Percentiles rank a stretch among this genome's conserved stretches.
Evolutionary conservation across 352 stramenopile genomes (phyloP).

Genomic region (Pythium scleroteichum): DNA sequence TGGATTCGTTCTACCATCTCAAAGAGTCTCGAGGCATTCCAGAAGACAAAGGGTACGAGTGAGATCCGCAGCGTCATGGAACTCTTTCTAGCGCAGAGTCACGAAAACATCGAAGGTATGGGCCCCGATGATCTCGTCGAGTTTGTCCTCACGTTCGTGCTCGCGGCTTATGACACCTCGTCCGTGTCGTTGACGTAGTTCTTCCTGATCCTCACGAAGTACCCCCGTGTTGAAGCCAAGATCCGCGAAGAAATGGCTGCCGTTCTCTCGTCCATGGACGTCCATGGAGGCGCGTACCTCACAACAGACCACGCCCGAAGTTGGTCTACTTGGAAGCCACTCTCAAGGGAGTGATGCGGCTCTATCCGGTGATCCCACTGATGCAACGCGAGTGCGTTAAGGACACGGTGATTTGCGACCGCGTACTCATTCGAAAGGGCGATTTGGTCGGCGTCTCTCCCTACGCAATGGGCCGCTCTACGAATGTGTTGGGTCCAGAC

Average conservation of each 20-base stretch:
- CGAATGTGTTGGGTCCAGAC: conserved; percentile 47
- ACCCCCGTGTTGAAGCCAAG: conserved; percentile 50
- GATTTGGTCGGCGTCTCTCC: conserved; percentile 27
- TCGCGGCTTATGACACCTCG: conserved; percentile 76
- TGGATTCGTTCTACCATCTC: conserved; percentile 46
- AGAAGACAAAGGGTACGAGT: not conserved
- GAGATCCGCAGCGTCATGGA: conserved; percentile 22
- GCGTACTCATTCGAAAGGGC: conserved; percentile 31
- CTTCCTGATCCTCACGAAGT: conserved; percentile 60
- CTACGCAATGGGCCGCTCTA: conserved; percentile 35
- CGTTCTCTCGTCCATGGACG: conserved; percentile 14
- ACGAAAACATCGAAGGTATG: conserved; percentile 25
- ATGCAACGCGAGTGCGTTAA: conserved; percentile 55
- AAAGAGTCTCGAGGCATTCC: conserved; percentile 17
- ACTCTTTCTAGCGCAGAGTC: conserved; percentile 22
- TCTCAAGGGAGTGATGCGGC: conserved; percentile 56
- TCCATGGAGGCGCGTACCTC: conserved; percentile 35
- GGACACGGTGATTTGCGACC: conserved; percentile 46
- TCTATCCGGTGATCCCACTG: conserved; percentile 63
- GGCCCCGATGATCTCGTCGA: conserved; percentile 61
- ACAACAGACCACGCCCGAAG: conserved; percentile 46
- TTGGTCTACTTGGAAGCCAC: conserved; percentile 64
- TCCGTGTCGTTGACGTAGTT: conserved; percentile 71
- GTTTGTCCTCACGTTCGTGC: conserved; percentile 65
- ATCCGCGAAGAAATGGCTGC: conserved; percentile 53